Evolutionary conservation across 495 filamentous ascomycete species (phyloP).

Genomic region (Chlorociboria aeruginascens): DNA sequence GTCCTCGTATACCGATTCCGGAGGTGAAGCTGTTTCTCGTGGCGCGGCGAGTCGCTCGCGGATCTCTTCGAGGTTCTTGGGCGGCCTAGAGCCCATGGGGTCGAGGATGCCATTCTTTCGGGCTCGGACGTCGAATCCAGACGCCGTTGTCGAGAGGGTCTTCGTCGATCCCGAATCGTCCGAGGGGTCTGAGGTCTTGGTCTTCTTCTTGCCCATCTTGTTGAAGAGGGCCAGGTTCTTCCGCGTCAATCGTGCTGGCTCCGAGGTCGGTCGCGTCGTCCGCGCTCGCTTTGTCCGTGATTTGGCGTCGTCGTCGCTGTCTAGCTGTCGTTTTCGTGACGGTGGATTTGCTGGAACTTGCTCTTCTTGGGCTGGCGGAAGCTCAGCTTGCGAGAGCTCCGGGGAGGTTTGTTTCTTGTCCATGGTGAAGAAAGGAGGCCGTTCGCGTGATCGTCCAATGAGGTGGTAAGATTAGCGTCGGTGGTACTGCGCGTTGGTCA

Average conservation of each 20-base stretch:
- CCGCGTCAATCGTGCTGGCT: conserved; percentile 18
- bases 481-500: background rate
- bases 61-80: conserved; percentile 19
- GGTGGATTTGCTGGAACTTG: conserved; percentile 4
- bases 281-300: conserved; percentile 11
- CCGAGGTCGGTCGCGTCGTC: conserved; percentile 13
- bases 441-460: background rate
- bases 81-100: conserved; percentile 13
- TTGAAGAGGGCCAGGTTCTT: conserved; percentile 20
- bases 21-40: conserved; percentile 19
- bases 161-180: conserved; percentile 10
- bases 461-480: background rate
- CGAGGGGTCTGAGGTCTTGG: conserved; percentile 8
- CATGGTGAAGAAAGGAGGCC: conserved; percentile 7
- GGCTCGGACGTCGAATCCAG: conserved; percentile 19
- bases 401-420: conserved; percentile 8
- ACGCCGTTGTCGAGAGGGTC: conserved; percentile 18
- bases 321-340: conserved; percentile 11
- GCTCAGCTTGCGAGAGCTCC: conserved; percentile 10
- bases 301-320: conserved; percentile 9
- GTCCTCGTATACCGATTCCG: conserved; percentile 13
- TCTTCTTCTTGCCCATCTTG: conserved; percentile 16
- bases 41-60: conserved; percentile 11
- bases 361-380: conserved; percentile 8
- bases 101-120: conserved; percentile 21